Base-by-base conservation (phyloP, 345 rosid genomes). In the Euphorbia peplus region DNA sequence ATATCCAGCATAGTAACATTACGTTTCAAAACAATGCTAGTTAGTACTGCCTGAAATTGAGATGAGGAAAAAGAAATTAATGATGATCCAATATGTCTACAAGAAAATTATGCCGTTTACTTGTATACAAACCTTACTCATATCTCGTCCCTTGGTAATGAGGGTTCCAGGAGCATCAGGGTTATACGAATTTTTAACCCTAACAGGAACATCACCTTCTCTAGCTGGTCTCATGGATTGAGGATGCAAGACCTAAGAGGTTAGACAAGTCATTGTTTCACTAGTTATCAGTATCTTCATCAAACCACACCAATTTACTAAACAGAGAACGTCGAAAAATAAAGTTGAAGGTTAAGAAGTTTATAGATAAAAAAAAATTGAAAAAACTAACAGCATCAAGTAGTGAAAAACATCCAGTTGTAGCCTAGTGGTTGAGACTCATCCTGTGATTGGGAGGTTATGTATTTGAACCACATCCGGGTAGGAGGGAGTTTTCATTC, bases 201-300 rank as follows among this genome's bases (percentile, higher is more conserved):
- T 83, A n/a, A 95, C 99, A 64, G 99, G 99, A 80, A 92, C 87
- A 76, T 76, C 99, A 75, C 92, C 93, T 75, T 95, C 97, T 79
- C 93, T 86, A 60, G 98, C 99, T 81, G 99, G 99, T 76, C 96
- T 92, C 98, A 95, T 95, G 69, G 99, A 91, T 74, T 85, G 98
- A 41, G 99, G 99, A 80, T 95, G 99, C 76, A 95, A 80, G 60
- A 95, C 99, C 98, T 95, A 59, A 26, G 53, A 63, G 37, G 52
- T 68, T 42, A 60, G 25, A 26, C 42, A 63, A 67, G 32, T 30
- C 15, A 56, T 32, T 47, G 21, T 53, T 66, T 28, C 42, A 18
- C 62, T 18, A 18, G 9, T 26, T 26, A 37, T 16, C 24, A 9
- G 10, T 55, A 10, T 42, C 32, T 54, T 16, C 67, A 46, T 35